Percentiles rank a stretch among this genome's conserved stretches.
Conservation (phyloP, 352 stramenopile genomes). For the Phytophthora vignae region DNA sequence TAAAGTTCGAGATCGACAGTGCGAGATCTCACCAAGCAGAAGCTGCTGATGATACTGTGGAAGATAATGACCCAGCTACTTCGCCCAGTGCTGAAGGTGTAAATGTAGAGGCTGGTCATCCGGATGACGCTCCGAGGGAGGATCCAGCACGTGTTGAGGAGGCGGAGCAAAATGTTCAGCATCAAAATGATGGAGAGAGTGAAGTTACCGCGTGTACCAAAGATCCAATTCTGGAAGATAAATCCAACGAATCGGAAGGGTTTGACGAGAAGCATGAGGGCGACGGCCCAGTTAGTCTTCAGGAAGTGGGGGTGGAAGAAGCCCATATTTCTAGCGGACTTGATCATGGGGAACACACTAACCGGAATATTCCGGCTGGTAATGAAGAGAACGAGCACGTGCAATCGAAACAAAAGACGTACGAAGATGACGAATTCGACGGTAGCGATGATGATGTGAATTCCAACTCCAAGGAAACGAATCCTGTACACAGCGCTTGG, state of each 20-base stretch:
- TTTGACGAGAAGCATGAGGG: not conserved
- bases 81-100: not conserved
- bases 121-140: not conserved
- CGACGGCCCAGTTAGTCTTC: not conserved
- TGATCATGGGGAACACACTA: not conserved
- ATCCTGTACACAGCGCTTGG: slow-evolving; percentile 12
- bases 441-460: slow-evolving; percentile 13
- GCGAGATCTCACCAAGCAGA: slow-evolving; percentile 1
- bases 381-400: not conserved
- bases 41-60: not conserved
- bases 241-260: not conserved
- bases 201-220: not conserved
- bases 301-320: not conserved
- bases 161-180: not conserved
- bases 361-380: not conserved
- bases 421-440: slow-evolving; percentile 52
- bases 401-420: slow-evolving; percentile 21
- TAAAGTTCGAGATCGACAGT: slow-evolving; percentile 10
- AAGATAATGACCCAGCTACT: not conserved
- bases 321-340: not conserved
- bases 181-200: not conserved
- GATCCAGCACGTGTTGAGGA: not conserved
- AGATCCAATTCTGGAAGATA: not conserved
- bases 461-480: slow-evolving; percentile 1
- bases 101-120: not conserved